Percentiles rank a stretch among this genome's conserved stretches.
Conservation (phyloP, 78 protist genomes). For the Dictyostelium intermedium region DNA sequence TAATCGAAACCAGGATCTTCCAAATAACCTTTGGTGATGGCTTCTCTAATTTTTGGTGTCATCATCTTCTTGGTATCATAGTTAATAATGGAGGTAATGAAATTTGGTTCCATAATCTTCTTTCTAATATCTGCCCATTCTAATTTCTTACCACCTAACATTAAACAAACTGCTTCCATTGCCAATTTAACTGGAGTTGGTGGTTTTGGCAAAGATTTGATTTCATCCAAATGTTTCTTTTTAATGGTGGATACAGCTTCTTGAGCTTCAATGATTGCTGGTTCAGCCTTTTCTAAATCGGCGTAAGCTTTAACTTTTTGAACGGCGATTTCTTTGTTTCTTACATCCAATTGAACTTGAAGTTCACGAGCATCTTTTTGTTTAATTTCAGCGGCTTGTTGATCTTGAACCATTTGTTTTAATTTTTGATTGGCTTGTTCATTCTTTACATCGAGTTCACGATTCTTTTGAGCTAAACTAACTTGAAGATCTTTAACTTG, state of each 20-base stretch:
- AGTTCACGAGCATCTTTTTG: constrained; percentile 75
- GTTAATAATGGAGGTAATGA: constrained; percentile 86
- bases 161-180: constrained; percentile 87
- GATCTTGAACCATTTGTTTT: constrained; percentile 88
- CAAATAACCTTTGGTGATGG: constrained; percentile 75
- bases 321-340: constrained; percentile 56
- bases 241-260: constrained; percentile 88
- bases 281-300: constrained; percentile 91
- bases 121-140: constrained; percentile 92
- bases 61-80: constrained; percentile 85
- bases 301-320: constrained; percentile 76
- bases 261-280: constrained; percentile 90
- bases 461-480: constrained; percentile 63
- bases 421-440: constrained; percentile 89
- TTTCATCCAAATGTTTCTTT: constrained; percentile 88
- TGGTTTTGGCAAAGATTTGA: constrained; percentile 90
- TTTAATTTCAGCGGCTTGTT: constrained; percentile 85
- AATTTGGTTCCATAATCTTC: constrained; percentile 83
- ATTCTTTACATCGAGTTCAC: constrained; percentile 86
- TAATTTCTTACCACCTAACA: constrained; percentile 82
- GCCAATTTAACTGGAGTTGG: constrained; percentile 89
- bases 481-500: constrained; percentile 88
- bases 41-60: constrained; percentile 39
- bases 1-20: constrained; percentile 80
- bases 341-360: constrained; percentile 65